Base-by-base conservation (phyloP, 805 yeast species). In the Ogataea zsoltii region DNA sequence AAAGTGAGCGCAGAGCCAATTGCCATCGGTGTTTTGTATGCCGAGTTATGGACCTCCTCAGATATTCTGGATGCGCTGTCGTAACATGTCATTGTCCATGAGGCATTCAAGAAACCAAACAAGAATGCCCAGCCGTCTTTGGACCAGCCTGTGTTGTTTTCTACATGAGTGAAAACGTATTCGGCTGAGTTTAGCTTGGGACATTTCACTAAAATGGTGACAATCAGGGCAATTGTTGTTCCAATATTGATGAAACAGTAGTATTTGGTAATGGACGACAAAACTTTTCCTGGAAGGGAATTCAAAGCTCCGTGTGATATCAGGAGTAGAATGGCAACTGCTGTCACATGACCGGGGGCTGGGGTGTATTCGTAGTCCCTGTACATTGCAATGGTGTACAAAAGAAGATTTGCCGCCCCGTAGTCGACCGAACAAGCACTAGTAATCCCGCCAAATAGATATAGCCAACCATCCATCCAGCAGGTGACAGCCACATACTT, bases 81-180 rank as follows among this genome's bases (percentile, higher is more conserved):
- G 55, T 77, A 77, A 25, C 78, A 73, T 19, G 82, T 79, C 70
- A 77, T 77, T 46, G 79, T 79, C 82, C 83, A 77, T 32, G 79
- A 71, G n/a, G 75, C 79, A 31, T 80, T 80, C 61, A 75, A 67
- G 73, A 77, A 77, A n/a, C 79, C 74, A 46, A 75, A 75, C 55
- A 79, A 58, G 58, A 79, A 79, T 3, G 82, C 74, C 76, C 82
- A 79, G 3, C 83, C 84, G 38, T 68, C 66, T 3, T 65, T 58
- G 18, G 68, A 58, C 81, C 83, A 80, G 39, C 78, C 79, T 16
- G 81, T 73, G 38, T 54, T 57, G 54, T 77, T 71, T 36, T 71
- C 68, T 44, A 76, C 71, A 41, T 65, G 62, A 18, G 75, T 69
- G 56, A 80, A 80, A 7, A 78, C 76, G 59, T 59, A 79, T 15